Evolutionary conservation across 352 stramenopile genomes (phyloP).

Genomic region (Pythium periplocum): DNA sequence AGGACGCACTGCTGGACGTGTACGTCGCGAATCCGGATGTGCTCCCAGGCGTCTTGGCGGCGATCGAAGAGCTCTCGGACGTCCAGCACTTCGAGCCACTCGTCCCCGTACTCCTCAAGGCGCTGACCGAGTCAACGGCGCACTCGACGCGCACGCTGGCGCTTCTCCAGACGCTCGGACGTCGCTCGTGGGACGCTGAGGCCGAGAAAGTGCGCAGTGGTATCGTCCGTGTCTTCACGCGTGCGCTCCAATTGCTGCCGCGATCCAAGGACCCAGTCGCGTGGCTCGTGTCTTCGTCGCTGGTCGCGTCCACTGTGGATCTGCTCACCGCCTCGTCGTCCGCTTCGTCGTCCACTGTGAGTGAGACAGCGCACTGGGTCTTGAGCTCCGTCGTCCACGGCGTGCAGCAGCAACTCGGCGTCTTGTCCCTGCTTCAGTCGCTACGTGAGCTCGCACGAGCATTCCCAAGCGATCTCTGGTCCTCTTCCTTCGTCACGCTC

Average conservation of each 20-base stretch:
- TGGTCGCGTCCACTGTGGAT: slow-evolving; percentile 38
- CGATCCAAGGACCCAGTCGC: slow-evolving; percentile 12
- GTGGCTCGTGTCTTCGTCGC: slow-evolving; percentile 21
- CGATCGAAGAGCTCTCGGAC: slow-evolving; percentile 14
- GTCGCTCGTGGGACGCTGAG: slow-evolving; percentile 32
- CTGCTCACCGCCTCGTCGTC: slow-evolving; percentile 22
- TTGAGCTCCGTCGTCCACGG: slow-evolving; percentile 21
- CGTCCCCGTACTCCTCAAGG: neutral
- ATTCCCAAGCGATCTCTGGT: slow-evolving; percentile 23
- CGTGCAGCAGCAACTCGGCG: slow-evolving; percentile 21
- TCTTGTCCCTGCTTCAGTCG: slow-evolving; percentile 38
- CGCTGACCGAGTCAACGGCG: slow-evolving; percentile 5
- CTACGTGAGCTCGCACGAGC: slow-evolving; percentile 27
- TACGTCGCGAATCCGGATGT: slow-evolving; percentile 35
- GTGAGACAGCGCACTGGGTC: slow-evolving; percentile 18
- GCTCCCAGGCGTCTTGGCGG: slow-evolving; percentile 35
- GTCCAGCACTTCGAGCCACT: no score
- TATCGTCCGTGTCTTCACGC: slow-evolving; percentile 18
- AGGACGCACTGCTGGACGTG: slow-evolving; percentile 25
- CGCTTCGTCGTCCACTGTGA: slow-evolving; percentile 10
- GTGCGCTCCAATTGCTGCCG: slow-evolving; percentile 31
- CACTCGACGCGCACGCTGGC: slow-evolving; percentile 11
- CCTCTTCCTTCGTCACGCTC: slow-evolving; percentile 31
- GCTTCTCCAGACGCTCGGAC: slow-evolving; percentile 31
- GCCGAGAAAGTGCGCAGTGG: neutral